Evolutionary conservation across 345 rosid species (phyloP).

Genomic region (Kernera saxatilis): DNA sequence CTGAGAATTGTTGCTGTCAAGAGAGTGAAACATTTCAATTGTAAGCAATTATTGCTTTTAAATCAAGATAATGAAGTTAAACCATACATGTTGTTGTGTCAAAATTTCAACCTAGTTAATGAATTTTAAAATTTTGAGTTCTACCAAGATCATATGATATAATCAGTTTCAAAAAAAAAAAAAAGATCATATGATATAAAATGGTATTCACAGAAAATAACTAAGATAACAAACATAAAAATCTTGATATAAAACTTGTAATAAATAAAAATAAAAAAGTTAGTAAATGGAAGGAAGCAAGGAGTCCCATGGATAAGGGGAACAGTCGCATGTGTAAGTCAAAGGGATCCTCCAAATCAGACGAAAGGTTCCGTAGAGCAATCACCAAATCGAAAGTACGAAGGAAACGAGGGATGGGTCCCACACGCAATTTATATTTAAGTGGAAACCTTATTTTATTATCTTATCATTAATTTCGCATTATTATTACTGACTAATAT

Average conservation of each 20-base stretch:
- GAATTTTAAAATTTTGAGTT: not conserved
- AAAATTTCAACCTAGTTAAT: not conserved
- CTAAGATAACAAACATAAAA: not conserved
- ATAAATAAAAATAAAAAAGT: not conserved
- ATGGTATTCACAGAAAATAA: not conserved
- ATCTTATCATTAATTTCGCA: not conserved
- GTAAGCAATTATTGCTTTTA: not conserved
- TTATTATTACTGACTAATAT: not conserved
- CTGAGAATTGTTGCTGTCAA: not conserved
- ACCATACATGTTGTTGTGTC: not conserved
- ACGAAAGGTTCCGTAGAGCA: conserved; percentile 16
- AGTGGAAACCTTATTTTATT: not conserved
- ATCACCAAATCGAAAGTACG: conserved; percentile 21
- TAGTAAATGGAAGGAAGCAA: not conserved
- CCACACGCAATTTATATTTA: conserved; percentile 23
- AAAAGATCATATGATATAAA: not conserved
- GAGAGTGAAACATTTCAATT: not conserved
- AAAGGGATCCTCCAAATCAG: conserved; percentile 23
- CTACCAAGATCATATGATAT: not conserved
- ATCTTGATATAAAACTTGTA: not conserved
- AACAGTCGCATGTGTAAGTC: conserved; percentile 14
- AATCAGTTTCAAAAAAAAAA: too few species aligned
- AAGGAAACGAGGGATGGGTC: conserved; percentile 22
- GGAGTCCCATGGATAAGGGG: conserved; percentile 19
- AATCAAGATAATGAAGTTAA: not conserved